A percentile compares a stretch with the other conserved stretches of the same genome.
Evolutionary conservation across 2,329 filamentous ascomycete genomes (phyloP).

Genomic region (Daldinia sp.): DNA sequence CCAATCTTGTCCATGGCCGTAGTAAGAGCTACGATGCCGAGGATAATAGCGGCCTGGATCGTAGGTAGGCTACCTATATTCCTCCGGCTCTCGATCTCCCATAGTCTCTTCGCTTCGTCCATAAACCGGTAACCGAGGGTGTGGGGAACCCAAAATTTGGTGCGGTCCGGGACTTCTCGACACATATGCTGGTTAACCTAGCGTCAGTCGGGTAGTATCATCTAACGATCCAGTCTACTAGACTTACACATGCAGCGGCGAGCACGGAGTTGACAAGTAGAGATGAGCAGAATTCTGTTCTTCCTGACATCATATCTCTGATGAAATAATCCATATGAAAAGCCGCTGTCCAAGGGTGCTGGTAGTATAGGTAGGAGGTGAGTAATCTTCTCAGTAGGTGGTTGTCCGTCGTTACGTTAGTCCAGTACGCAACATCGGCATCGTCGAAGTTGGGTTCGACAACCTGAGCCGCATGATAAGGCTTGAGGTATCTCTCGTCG

Average conservation of each 20-base stretch:
- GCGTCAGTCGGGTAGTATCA: conserved; percentile 6
- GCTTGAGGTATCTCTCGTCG: conserved; percentile 51
- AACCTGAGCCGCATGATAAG: conserved; percentile 54
- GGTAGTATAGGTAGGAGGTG: conserved; percentile 49
- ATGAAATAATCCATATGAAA: conserved; percentile 58
- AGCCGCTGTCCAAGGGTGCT: conserved; percentile 53
- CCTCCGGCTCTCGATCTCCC: conserved; percentile 49
- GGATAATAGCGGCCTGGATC: conserved; percentile 53
- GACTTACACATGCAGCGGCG: conserved; percentile 54
- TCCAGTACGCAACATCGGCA: conserved; percentile 54
- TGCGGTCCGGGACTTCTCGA: conserved; percentile 46
- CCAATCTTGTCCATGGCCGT: conserved; percentile 56
- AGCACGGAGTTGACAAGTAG: conserved; percentile 57
- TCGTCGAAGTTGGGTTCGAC: conserved; percentile 52
- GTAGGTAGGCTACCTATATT: conserved; percentile 48
- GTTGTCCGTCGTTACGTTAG: conserved; percentile 53
- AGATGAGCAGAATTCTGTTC: conserved; percentile 54
- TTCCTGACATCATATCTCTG: conserved; percentile 53
- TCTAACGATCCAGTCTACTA: background rate
- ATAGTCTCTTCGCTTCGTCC: conserved; percentile 53
- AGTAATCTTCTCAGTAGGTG: conserved; percentile 53
- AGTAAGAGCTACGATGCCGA: conserved; percentile 49
- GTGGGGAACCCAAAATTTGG: conserved; percentile 54
- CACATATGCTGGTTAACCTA: conserved; percentile 47
- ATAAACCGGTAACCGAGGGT: conserved; percentile 53